A percentile compares a stretch with the other conserved stretches of the same genome.
These are phyloP conservation scores for Hanseniaspora jakobsenii DNA, from an alignment of 805 yeast genomes.

Conservation along the genomic window DNA sequence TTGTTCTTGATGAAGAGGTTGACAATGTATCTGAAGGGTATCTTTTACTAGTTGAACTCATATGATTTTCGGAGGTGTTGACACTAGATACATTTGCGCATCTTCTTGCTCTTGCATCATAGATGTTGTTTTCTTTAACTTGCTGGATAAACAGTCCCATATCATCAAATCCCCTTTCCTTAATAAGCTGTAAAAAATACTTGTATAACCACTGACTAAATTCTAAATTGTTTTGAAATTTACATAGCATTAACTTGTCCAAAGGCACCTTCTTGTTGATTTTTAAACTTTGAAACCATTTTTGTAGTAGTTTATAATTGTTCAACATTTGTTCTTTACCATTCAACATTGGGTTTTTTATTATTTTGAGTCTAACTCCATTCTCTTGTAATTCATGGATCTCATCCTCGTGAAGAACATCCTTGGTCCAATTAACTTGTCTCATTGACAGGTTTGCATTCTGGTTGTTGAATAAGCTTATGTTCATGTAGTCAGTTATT, in stretches of 20 bases:
- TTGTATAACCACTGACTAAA: constrained; percentile 84
- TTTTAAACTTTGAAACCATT: constrained; percentile 57
- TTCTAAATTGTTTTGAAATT: constrained; percentile 87
- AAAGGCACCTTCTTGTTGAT: constrained; percentile 70
- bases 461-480: constrained; percentile 67
- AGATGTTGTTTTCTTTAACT: constrained; percentile 46
- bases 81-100: constrained; percentile 20
- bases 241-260: constrained; percentile 70
- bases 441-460: not conserved
- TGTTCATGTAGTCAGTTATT: constrained; percentile 74
- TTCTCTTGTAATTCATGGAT: not conserved
- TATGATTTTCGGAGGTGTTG: no score
- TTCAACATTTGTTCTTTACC: constrained; percentile 60
- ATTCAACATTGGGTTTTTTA: constrained; percentile 28
- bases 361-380: not conserved
- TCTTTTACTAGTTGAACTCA: no score
- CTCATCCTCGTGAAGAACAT: not conserved
- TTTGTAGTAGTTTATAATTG: constrained; percentile 78
- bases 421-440: constrained; percentile 11
- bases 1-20: constrained; percentile 3
- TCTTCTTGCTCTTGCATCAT: constrained; percentile 58
- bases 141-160: not conserved
- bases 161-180: constrained; percentile 3
- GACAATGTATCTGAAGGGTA: constrained; percentile 6
- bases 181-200: constrained; percentile 29